Conservation (phyloP, 176 grass and related monocot genomes). For the Miscanthus lutarioriparius region DNA sequence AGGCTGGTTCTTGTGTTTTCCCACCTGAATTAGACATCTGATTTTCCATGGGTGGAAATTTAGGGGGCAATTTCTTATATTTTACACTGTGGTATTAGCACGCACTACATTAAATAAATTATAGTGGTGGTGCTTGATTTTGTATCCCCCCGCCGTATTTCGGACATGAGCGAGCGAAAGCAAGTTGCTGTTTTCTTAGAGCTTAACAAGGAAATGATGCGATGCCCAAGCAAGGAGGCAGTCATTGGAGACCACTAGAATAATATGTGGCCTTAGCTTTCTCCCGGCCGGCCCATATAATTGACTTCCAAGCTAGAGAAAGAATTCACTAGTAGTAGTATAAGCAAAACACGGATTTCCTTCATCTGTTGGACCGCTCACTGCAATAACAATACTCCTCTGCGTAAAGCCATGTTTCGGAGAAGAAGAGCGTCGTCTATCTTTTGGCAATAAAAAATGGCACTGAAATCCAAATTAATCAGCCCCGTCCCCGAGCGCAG, state of each 20-base stretch:
- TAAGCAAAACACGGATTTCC: background rate
- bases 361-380: too few species aligned
- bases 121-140: too few species aligned
- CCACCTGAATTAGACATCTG: background rate
- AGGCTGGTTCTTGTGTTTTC: background rate
- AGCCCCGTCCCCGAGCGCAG: too few species aligned
- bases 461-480: background rate
- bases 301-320: too few species aligned
- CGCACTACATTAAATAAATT: too few species aligned
- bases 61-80: too few species aligned
- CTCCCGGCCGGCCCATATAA: too few species aligned
- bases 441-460: background rate
- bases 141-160: background rate
- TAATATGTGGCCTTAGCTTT: background rate
- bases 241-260: background rate
- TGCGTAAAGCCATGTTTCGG: background rate
- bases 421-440: background rate
- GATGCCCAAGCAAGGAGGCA: background rate
- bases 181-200: background rate
- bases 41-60: background rate
- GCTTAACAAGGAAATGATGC: slow-evolving; percentile 12
- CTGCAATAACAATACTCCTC: background rate
- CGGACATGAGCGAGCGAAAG: background rate
- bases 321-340: too few species aligned
- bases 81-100: background rate